phyloP scores from a whole-genome alignment of 495 filamentous ascomycete genomes.

The Penicillium crystallinum region DNA sequence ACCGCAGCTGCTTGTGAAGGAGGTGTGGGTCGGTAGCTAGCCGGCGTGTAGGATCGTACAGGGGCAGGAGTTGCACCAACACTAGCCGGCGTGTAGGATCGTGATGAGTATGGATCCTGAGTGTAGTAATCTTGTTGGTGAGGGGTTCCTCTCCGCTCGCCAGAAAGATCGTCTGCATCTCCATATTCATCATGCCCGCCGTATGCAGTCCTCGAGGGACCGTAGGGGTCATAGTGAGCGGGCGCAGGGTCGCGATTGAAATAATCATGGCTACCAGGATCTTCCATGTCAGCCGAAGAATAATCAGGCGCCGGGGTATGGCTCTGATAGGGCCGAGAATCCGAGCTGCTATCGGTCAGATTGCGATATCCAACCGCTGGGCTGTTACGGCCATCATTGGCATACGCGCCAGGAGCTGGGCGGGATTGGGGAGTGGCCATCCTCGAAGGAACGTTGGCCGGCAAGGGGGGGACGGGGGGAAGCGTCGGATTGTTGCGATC shows the following conservation, averaged over 20 bases:
- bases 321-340: slow-evolving; percentile 7
- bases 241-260: slow-evolving; percentile 1
- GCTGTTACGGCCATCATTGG: slow-evolving; percentile 3
- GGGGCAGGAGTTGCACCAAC: slow-evolving; percentile 5
- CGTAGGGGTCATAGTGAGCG: slow-evolving; percentile 6
- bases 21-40: slow-evolving; percentile 17
- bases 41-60: slow-evolving; percentile 19
- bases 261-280: slow-evolving; percentile 5
- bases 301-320: slow-evolving; percentile 16
- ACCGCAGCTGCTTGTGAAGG: slow-evolving; percentile 5
- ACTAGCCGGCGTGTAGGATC: slow-evolving; percentile 16
- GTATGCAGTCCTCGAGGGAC: not conserved
- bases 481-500: slow-evolving; percentile 13
- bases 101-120: slow-evolving; percentile 11
- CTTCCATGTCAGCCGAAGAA: not conserved
- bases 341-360: slow-evolving; percentile 7
- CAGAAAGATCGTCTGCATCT: not conserved
- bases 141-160: not conserved
- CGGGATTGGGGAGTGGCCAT: slow-evolving; percentile 10
- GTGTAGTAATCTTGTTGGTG: slow-evolving; percentile 8
- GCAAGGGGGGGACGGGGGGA: slow-evolving; percentile 22
- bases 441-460: slow-evolving; percentile 7
- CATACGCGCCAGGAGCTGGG: slow-evolving; percentile 5
- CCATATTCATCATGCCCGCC: slow-evolving; percentile 3
- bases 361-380: slow-evolving; percentile 12